Evolutionary conservation across 768 basidiomycete species (phyloP), one percentile per base, ranked within the genome.

Genomic region (Psilocybe cubensis): DNA sequence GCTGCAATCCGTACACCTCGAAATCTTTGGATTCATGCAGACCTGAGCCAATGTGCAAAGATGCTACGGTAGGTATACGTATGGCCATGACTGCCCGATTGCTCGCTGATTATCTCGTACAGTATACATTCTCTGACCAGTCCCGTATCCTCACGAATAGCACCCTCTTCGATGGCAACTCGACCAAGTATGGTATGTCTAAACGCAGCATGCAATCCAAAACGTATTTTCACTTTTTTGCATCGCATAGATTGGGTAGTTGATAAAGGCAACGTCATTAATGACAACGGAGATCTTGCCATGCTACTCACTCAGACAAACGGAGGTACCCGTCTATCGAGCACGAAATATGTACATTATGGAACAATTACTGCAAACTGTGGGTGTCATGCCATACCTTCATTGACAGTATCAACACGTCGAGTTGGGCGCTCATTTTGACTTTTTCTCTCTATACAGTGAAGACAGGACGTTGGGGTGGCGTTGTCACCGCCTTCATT

Each of bases 401-500:
- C 17, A 23, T 43, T 31, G 43, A 18, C 8, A 18, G 35, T 11
- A 17, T 9, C 17, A 23, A 45, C 27, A 31, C 20, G 42, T 20
- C 20, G 52, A 17, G 10, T 25, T 23, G 24, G 38, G 7, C 55
- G 8, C 35, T 38, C 12, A 42, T 41, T 40, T 43, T 8, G n/a
- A n/a, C n/a, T 52, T 14, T 21, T 43, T 49, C 18, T 10, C 23
- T 21, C 17, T 44, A 25, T 55, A 27, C 63, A 89, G 88, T 92
- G 62, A 92, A 92, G 74, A 88, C 91, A 0, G 85, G 89, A 40
- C 82, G 84, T 55, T 92, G 90, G 91, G 79, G 69, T 17, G 92
- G 92, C 29, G 86, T 95, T 6, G 88, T 96, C 52, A 87, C 88
- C 0, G 92, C 93, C 8, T 90, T 89, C 73, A 91, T 92, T 65